Evolutionary conservation across 2,329 filamentous ascomycete species (phyloP).

Genomic region (Cladosporium colombiae): DNA sequence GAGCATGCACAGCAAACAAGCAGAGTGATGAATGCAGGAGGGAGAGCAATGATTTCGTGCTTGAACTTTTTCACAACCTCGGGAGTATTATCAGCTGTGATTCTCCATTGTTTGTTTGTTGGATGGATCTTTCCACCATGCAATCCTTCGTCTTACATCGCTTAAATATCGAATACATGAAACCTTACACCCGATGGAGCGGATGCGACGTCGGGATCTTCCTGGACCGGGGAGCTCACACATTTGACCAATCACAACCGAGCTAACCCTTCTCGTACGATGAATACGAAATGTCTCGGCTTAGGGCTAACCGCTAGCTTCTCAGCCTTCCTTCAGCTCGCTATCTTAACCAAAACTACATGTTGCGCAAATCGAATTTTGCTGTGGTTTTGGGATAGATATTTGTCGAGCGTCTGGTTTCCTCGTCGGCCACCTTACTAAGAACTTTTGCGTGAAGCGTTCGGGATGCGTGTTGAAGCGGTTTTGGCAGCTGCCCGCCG

Average conservation of each 20-base stretch:
- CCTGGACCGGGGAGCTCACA: background rate
- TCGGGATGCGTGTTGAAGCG: slow-evolving; percentile 2
- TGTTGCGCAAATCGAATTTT: background rate
- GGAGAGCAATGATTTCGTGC: background rate
- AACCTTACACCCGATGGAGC: background rate
- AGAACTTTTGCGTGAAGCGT: background rate
- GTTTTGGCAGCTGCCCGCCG: slow-evolving; percentile 1
- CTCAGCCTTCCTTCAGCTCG: background rate
- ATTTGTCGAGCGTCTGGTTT: background rate
- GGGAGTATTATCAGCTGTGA: accelerated
- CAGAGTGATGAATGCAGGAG: background rate
- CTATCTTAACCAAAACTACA: background rate
- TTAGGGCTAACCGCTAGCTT: background rate
- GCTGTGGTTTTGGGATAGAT: background rate
- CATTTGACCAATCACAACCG: background rate
- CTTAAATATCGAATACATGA: background rate
- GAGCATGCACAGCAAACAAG: background rate
- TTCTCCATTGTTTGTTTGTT: background rate
- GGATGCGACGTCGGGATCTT: background rate
- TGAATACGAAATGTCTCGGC: background rate
- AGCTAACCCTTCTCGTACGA: background rate
- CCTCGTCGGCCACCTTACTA: background rate
- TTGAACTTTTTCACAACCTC: background rate
- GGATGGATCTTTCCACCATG: background rate
- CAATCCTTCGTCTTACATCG: background rate